Evolutionary conservation across 768 basidiomycete species (phyloP), one percentile per base, ranked within the genome.

Genomic region (Tricholoma sp.): DNA sequence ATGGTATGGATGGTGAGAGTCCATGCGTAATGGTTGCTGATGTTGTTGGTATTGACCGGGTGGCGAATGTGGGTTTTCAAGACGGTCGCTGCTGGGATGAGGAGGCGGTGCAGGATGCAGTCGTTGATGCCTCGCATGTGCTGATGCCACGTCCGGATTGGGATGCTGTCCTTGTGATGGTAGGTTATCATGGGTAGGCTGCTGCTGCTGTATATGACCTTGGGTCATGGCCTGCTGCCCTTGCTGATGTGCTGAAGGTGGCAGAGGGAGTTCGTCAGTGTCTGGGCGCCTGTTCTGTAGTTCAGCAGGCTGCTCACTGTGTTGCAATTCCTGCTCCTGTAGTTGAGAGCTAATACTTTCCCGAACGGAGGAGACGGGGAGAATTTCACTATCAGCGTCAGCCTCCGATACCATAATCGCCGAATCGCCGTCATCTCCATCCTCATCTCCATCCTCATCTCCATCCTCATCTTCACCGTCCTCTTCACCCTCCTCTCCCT

Each of bases 221-320:
- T 60, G 68, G 55, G 55, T 62, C 29, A 60, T 57, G 12, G 60
- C 57, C 39, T 63, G 63, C 59, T 66, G 68, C 24, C 62, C 58
- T 54, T 68, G 70, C 24, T 61, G 24, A 55, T 60, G 58, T 52
- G 65, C 59, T 34, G 70, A 65, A 24, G 74, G 73, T 50, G 80
- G 80, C 33, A 79, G 69, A 31, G 81, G 78, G 64, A 83, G 82
- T 58, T 83, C 80, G 53, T 83, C 82, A 8, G 73, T 71, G 11
- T 68, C 75, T 8, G 77, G 65, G 64, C 70, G 29, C 28, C 51
- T 53, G 29, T 33, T 54, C 9, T 60, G 63, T 24, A 45, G 52
- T 20, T 61, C 54, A 20, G 50, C 37, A 20, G 61, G 53, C 10
- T 42, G 57, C 31, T 53, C 47, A 15, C 54, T 56, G 39, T 47